These are phyloP conservation scores for Saksenaea oblongispora DNA, from an alignment of 371 early-diverging fungal genomes.

Conservation along the genomic window DNA sequence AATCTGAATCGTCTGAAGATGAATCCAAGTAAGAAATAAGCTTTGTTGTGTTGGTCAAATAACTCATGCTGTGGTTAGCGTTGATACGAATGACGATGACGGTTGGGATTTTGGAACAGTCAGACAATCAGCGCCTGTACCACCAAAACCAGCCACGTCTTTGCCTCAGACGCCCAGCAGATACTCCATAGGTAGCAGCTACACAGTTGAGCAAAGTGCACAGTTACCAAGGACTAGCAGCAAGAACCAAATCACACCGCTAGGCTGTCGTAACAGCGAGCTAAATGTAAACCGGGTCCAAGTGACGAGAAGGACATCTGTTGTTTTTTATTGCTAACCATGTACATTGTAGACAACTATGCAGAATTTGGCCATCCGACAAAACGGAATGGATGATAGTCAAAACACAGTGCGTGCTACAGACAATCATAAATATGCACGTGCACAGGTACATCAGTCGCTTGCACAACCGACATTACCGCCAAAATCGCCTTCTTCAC, in stretches of 20 bases:
- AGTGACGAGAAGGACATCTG: too few species aligned
- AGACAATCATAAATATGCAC: constrained; percentile 6
- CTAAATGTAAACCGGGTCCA: constrained; percentile 16
- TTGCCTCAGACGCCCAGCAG: constrained; percentile 27
- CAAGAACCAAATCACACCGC: constrained; percentile 23
- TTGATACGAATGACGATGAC: constrained; percentile 18
- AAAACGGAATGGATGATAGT: constrained; percentile 8
- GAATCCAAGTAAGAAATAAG: constrained; percentile 41
- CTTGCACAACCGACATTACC: constrained; percentile 27
- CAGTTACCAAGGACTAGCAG: constrained; percentile 18
- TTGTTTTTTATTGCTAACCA: too few species aligned
- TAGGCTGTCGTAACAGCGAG: constrained; percentile 18
- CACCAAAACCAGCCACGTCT: constrained; percentile 24
- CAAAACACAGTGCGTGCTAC: constrained; percentile 43
- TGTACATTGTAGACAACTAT: constrained; percentile 4
- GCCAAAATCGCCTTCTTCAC: constrained; percentile 32
- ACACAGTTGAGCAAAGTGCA: constrained; percentile 1
- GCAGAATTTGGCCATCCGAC: constrained; percentile 11
- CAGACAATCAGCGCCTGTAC: constrained; percentile 34
- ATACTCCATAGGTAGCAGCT: constrained; percentile 23
- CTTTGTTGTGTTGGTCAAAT: neutral
- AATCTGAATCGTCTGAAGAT: constrained; percentile 62
- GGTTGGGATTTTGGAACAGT: constrained; percentile 50
- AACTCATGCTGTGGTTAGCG: constrained; percentile 1
- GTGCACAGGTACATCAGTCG: constrained; percentile 16